phyloP scores from a whole-genome alignment of 2,329 filamentous ascomycete species.

The Fusarium irregulare region DNA sequence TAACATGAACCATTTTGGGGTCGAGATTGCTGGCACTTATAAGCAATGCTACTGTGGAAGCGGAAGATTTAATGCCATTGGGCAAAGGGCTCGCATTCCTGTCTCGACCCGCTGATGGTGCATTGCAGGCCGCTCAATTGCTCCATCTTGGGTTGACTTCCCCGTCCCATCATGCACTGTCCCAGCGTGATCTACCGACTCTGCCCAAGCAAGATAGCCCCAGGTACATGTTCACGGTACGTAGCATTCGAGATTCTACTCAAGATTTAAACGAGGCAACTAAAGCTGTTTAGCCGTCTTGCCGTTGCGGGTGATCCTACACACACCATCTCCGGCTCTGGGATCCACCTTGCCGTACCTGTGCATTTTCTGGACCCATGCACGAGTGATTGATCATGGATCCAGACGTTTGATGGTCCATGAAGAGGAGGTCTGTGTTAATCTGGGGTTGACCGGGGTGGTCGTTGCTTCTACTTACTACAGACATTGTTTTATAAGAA shows the following conservation, averaged over 20 bases:
- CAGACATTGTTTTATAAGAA: conserved; percentile 41
- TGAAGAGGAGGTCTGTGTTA: conserved; percentile 20
- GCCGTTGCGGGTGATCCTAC: conserved; percentile 38
- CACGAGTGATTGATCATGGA: conserved; percentile 8
- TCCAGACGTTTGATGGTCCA: conserved; percentile 5
- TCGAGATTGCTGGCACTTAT: conserved; percentile 1
- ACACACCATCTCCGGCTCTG: conserved; percentile 34
- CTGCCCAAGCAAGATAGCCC: background rate
- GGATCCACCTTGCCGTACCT: conserved; percentile 31
- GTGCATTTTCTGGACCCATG: conserved; percentile 20
- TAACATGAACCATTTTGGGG: conserved; percentile 8
- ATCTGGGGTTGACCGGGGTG: conserved; percentile 1
- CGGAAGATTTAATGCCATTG: background rate
- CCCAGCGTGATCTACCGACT: conserved; percentile 35
- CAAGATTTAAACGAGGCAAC: conserved; percentile 7
- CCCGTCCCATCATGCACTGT: conserved; percentile 5
- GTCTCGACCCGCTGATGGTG: background rate
- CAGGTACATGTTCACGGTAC: background rate
- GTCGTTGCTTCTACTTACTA: conserved; percentile 1
- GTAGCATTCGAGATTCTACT: background rate
- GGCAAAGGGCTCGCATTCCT: background rate
- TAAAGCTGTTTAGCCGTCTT: conserved; percentile 35
- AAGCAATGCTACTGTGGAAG: background rate
- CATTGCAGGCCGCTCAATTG: background rate
- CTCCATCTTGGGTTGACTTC: conserved; percentile 8